Percentiles rank a stretch among this genome's conserved stretches.
Conservation (phyloP, 371 early-diverging fungal genomes). For the Apophysomyces trapeziformis region DNA sequence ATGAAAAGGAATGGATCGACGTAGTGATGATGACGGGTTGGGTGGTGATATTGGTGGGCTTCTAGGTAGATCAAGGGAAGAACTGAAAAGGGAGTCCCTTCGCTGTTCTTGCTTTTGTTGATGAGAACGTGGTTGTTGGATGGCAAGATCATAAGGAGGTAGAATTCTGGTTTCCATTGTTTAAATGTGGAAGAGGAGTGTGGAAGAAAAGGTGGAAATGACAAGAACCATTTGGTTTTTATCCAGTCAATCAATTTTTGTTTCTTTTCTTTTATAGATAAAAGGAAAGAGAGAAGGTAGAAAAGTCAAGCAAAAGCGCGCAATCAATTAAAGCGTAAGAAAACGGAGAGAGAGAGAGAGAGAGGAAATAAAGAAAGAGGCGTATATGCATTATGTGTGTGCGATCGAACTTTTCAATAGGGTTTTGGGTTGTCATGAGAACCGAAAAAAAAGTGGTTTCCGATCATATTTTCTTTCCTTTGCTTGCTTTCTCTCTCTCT, state of each 20-base stretch:
- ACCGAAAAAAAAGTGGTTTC: background rate
- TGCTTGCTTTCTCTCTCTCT: no score
- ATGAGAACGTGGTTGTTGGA: background rate
- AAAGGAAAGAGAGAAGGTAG: background rate
- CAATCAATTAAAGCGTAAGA: background rate
- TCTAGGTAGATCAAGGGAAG: no score
- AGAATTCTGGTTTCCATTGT: conserved; percentile 3
- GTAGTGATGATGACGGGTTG: background rate
- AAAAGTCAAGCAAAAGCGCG: background rate
- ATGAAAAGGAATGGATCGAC: conserved; percentile 14
- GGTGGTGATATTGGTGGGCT: no score
- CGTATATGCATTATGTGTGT: no score
- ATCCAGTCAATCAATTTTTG: background rate
- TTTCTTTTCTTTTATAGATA: background rate
- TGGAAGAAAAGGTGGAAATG: background rate
- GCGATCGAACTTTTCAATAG: background rate
- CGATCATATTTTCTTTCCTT: no score
- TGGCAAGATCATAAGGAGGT: background rate
- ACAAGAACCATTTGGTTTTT: no score
- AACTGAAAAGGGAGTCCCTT: no score
- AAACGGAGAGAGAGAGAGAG: background rate
- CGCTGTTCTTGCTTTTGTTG: no score
- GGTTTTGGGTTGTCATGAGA: conserved; percentile 8
- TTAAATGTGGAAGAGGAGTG: background rate
- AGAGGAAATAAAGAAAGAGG: background rate